Evolutionary conservation across 176 grass and related monocot species (phyloP).

Genomic region (Avena eriantha): DNA sequence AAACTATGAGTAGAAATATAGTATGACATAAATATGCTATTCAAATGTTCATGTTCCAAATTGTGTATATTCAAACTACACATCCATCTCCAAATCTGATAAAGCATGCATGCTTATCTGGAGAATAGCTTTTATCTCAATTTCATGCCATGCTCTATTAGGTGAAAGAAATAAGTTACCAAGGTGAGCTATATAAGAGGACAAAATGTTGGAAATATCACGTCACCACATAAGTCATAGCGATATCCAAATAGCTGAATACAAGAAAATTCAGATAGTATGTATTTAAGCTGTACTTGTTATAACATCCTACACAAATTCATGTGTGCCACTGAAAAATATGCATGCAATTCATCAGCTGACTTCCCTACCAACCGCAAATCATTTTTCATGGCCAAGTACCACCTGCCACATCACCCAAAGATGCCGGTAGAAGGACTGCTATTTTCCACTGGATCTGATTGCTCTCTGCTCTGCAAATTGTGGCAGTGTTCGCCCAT

Average conservation of each 20-base stretch:
- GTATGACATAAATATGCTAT: not conserved
- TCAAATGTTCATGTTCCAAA: not conserved
- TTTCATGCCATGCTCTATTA: not conserved
- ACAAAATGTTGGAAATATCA: not conserved
- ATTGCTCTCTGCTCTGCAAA: not conserved
- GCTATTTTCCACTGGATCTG: not conserved
- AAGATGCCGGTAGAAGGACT: not conserved
- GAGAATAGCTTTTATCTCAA: not conserved
- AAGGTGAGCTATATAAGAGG: slow-evolving; percentile 6
- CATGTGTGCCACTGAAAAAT: not conserved
- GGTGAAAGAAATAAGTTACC: not conserved
- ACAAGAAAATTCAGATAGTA: not conserved
- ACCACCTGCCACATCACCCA: not conserved
- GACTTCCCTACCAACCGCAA: not conserved
- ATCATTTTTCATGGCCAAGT: not conserved
- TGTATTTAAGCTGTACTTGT: not conserved
- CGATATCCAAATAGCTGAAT: not conserved
- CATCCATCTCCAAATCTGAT: slow-evolving; percentile 9
- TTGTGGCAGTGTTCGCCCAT: not conserved
- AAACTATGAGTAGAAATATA: not conserved
- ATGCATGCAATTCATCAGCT: slow-evolving; percentile 3
- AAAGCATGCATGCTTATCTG: not conserved
- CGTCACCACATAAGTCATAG: not conserved
- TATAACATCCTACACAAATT: not conserved
- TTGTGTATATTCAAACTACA: not conserved